Conservation (phyloP, 129 eudicot species). For the Centella asiatica region DNA sequence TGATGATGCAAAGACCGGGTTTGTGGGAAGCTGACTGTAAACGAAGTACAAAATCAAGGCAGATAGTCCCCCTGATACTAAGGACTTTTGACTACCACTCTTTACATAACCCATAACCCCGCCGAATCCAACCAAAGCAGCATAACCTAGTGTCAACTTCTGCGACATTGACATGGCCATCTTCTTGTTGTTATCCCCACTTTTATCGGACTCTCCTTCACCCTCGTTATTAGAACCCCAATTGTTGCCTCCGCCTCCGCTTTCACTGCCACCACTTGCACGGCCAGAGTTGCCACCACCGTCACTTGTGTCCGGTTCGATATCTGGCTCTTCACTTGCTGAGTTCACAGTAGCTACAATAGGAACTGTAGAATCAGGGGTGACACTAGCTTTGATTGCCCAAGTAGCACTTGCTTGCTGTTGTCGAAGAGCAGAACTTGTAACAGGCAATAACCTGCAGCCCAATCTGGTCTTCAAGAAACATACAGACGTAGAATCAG, state of each 20-base stretch:
- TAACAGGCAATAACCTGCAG: conserved; percentile 3
- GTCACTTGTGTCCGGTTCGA: conserved; percentile 39
- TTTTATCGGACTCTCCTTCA: conserved; percentile 39
- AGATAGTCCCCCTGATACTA: conserved; percentile 67
- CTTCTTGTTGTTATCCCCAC: conserved; percentile 37
- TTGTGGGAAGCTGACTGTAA: conserved; percentile 62
- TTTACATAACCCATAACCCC: conserved; percentile 84
- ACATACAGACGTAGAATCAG: conserved; percentile 10
- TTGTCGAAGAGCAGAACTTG: conserved; percentile 14
- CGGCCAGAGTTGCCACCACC: conserved; percentile 38
- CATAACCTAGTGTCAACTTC: conserved; percentile 77
- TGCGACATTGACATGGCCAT: conserved; percentile 90
- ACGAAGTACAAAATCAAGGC: conserved; percentile 47
- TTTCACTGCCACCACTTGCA: conserved; percentile 11
- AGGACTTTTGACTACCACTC: conserved; percentile 78
- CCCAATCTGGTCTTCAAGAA: conserved; percentile 23
- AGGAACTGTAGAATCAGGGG: conserved; percentile 54
- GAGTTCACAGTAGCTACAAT: conserved; percentile 34
- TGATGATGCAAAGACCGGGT: conserved; percentile 67
- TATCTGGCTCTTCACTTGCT: conserved; percentile 34
- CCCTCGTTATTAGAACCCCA: conserved; percentile 28
- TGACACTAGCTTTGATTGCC: conserved; percentile 30
- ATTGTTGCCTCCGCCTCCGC: conserved; percentile 40
- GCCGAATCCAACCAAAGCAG: conserved; percentile 71
- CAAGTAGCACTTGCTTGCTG: conserved; percentile 22